These are phyloP conservation scores for Balansia obtecta DNA, from an alignment of 2,329 filamentous ascomycete species.

Conservation along the genomic window DNA sequence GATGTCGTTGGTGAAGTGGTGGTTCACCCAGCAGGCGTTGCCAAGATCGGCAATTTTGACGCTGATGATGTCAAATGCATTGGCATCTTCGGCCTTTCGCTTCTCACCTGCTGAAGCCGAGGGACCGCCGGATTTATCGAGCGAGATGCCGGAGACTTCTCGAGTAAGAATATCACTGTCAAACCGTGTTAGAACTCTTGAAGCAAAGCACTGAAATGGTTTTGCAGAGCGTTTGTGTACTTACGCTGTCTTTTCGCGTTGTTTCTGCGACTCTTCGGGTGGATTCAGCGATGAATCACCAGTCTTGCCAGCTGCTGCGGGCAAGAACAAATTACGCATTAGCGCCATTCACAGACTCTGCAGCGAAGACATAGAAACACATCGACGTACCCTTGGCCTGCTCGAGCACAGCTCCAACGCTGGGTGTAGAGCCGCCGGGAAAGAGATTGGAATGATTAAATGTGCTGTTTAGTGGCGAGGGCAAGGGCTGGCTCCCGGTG, in stretches of 20 bases:
- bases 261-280: constrained; percentile 57
- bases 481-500: constrained; percentile 90
- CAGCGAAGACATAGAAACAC: background rate
- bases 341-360: background rate
- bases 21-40: constrained; percentile 96
- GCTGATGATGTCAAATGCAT: constrained; percentile 65
- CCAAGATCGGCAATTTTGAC: constrained; percentile 98
- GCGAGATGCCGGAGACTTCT: constrained; percentile 88
- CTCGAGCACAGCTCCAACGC: constrained; percentile 73
- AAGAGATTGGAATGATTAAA: constrained; percentile 73
- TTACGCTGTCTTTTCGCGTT: constrained; percentile 89
- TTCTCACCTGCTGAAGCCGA: constrained; percentile 48
- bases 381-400: constrained; percentile 55
- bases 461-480: constrained; percentile 83
- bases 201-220: too few relatives aligned
- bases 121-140: constrained; percentile 56
- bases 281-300: constrained; percentile 37
- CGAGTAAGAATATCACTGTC: constrained; percentile 74
- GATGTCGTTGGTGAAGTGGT: constrained; percentile 99
- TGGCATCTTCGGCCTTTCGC: constrained; percentile 44
- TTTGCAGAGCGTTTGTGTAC: too few relatives aligned
- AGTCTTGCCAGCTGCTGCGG: constrained; percentile 21
- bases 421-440: constrained; percentile 51
- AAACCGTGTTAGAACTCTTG: constrained; percentile 6
- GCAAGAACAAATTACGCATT: background rate